A percentile compares a stretch with the other conserved stretches of the same genome.
Evolutionary conservation across 345 rosid species (phyloP).

Genomic region (Syzygium aromaticum): DNA sequence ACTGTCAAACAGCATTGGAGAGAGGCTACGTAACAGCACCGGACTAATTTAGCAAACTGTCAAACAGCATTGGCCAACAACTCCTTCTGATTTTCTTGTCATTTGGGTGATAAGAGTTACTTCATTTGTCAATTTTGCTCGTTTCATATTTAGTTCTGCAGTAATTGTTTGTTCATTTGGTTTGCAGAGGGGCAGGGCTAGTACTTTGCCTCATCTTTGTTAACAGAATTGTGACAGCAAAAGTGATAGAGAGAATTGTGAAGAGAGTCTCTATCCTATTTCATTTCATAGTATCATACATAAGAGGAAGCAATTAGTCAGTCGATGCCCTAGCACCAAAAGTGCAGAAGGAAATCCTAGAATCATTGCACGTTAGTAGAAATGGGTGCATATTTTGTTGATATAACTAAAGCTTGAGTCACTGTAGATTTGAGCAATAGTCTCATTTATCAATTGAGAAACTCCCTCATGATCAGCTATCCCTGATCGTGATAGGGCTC

Average conservation of each 20-base stretch:
- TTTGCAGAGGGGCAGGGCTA: conserved; percentile 37
- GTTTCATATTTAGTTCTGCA: not conserved
- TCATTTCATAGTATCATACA: conserved; percentile 47
- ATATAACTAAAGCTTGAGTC: conserved; percentile 43
- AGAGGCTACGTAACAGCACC: not conserved
- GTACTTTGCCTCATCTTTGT: conserved; percentile 69
- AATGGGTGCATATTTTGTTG: conserved; percentile 24
- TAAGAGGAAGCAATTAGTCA: conserved; percentile 49
- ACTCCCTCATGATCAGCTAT: conserved; percentile 32
- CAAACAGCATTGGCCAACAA: conserved; percentile 33
- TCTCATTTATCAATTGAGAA: conserved; percentile 35
- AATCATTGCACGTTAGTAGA: conserved; percentile 28
- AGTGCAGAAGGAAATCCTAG: conserved; percentile 40
- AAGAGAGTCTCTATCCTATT: conserved; percentile 43
- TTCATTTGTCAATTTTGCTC: conserved; percentile 2
- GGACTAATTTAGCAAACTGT: conserved; percentile 31
- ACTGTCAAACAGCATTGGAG: conserved; percentile 34
- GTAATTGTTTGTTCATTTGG: conserved; percentile 3
- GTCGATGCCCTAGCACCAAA: conserved; percentile 45
- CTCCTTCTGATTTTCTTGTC: conserved; percentile 58
- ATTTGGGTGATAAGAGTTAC: conserved; percentile 41
- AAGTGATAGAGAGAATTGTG: conserved; percentile 68
- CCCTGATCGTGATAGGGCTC: no score
- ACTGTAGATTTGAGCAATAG: conserved; percentile 42
- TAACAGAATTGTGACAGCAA: conserved; percentile 60